Base-by-base conservation (phyloP, 2,329 filamentous ascomycete species). In the Sphaceloma murrayae region DNA sequence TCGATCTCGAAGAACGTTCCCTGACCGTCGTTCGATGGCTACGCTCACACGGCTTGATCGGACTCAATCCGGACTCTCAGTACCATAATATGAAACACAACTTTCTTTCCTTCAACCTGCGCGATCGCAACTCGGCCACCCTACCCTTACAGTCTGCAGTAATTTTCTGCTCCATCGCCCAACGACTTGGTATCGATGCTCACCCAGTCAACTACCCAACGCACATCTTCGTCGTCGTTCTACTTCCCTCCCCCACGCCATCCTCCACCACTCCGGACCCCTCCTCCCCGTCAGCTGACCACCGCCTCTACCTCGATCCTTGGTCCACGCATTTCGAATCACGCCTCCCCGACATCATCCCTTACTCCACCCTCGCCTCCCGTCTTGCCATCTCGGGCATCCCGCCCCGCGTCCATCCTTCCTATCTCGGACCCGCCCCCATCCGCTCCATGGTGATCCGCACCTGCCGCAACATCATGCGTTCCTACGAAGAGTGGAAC, bases 51-150 rank as follows among this genome's bases (percentile, higher is more conserved):
- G 77, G 82, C 45, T 73, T 94, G 52, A 77, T 76, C 1, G 87
- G 87, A 33, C 73, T 86, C 46, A 34, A 44, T 29, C n/a, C n/a
- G 4, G 58, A 56, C 32, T 48, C 52, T 7, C 76, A 81, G 45
- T 95, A 91, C 58, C 78, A 85, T 53, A 80, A 82, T 47, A 64
- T 96, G 47, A 77, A 84, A 49, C 94, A 96, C 62, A 93, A 85
- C 54, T 84, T 94, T 54, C 78, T 98, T 46, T 84, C 94, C 53
- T 79, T 96, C 46, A 86, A 86, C 7, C 71, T 93, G 49, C 68
- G 96, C 32, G 78, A 77, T 26, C 78, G 83, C 39, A 72, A 74
- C 0, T 86, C 94, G 55, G 79, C 84, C 19, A 89, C 87, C 1
- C 70, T 95, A 6, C 91, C 89, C 1, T 72, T 95, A 40, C 82